A percentile compares a stretch with the other conserved stretches of the same genome.
Evolutionary conservation across 768 basidiomycete species (phyloP).

Genomic region (Leccinum subgranulosum): DNA sequence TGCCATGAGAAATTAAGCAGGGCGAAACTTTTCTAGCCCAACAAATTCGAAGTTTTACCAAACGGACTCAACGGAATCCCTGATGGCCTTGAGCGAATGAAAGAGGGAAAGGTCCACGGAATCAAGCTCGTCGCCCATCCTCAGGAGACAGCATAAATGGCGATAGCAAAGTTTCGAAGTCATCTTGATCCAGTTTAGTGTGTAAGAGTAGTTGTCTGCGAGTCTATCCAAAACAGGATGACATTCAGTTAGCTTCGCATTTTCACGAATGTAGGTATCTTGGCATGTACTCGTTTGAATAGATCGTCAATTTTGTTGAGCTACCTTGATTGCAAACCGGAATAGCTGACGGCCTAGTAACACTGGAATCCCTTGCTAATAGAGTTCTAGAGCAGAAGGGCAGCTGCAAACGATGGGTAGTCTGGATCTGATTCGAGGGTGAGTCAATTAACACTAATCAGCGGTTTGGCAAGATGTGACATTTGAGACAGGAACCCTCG

Average conservation of each 20-base stretch:
- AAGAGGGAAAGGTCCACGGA: conserved; percentile 38
- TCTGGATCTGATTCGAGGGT: conserved; percentile 8
- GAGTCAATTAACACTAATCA: not conserved
- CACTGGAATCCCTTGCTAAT: not conserved
- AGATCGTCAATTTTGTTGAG: not conserved
- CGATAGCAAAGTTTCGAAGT: not conserved
- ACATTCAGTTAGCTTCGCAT: not conserved
- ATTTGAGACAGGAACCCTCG: conserved; percentile 3
- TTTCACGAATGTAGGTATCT: not conserved
- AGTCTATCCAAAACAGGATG: not conserved
- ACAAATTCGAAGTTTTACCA: conserved; percentile 40
- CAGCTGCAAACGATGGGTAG: not conserved
- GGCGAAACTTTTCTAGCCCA: conserved; percentile 33
- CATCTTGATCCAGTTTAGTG: not conserved
- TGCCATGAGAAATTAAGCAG: not conserved
- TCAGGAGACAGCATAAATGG: conserved; percentile 32
- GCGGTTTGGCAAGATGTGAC: not conserved
- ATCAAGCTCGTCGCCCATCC: conserved; percentile 43
- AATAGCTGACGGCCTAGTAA: not conserved
- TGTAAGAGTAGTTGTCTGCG: conserved; percentile 18
- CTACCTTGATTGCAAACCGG: not conserved
- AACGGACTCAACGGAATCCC: conserved; percentile 38
- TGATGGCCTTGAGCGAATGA: conserved; percentile 36
- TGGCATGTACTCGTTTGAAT: conserved; percentile 7
- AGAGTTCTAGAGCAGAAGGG: not conserved